Evolutionary conservation across 1,284 basidiomycete species (phyloP).

Genomic region (Ustilago loliicola): DNA sequence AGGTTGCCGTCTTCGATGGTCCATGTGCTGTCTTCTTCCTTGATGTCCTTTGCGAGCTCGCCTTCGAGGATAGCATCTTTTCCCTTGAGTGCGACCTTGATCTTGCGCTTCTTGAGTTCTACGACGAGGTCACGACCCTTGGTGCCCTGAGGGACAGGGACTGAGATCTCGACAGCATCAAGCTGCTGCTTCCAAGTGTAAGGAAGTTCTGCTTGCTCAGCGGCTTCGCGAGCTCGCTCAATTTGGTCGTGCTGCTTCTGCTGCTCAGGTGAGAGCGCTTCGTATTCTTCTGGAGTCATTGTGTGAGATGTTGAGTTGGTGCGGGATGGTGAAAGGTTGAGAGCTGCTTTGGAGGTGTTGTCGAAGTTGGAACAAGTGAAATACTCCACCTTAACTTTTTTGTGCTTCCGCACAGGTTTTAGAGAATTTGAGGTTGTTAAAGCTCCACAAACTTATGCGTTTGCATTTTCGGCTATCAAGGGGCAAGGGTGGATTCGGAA

Average conservation of each 20-base stretch:
- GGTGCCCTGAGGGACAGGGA: conserved; percentile 89
- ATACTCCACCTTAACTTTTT: conserved; percentile 25
- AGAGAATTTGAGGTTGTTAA: neutral
- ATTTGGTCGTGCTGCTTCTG: conserved; percentile 79
- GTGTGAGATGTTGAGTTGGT: conserved; percentile 70
- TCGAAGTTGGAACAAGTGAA: conserved; percentile 4
- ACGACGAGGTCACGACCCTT: conserved; percentile 82
- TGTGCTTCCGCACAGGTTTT: neutral
- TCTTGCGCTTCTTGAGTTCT: conserved; percentile 82
- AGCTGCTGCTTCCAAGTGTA: conserved; percentile 94
- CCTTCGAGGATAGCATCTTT: conserved; percentile 82
- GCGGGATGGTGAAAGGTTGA: neutral
- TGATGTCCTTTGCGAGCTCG: conserved; percentile 93
- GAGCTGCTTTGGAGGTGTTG: neutral
- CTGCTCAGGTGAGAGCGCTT: conserved; percentile 83
- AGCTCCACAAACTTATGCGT: neutral
- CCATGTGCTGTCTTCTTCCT: conserved; percentile 97
- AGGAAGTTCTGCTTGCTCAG: conserved; percentile 88
- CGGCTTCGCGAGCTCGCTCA: conserved; percentile 78
- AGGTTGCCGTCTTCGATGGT: conserved; percentile 85
- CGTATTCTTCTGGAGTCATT: conserved; percentile 79
- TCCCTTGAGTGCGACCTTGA: conserved; percentile 87
- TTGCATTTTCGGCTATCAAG: neutral
- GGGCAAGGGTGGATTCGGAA: conserved; percentile 16
- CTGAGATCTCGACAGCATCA: conserved; percentile 83